Evolutionary conservation across 768 basidiomycete species (phyloP), one percentile per base, ranked within the genome.

Genomic region (Trametes meyenii): DNA sequence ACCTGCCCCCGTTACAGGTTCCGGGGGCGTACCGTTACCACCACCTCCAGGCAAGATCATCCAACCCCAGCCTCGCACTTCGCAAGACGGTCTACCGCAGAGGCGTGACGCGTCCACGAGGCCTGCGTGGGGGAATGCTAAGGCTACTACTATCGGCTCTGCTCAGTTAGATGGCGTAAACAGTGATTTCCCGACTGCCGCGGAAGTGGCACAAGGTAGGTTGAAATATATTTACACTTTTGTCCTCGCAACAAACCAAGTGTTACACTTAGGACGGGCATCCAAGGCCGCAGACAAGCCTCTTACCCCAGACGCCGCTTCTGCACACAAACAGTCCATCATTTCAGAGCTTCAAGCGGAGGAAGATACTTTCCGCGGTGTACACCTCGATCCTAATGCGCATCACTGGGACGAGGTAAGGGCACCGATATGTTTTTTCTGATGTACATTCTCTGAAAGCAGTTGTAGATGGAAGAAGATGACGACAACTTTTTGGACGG

Each of bases 341-440:
- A 75, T 86, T 54, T 88, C 94, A 70, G 91, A 92, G 67, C 76
- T 88, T 40, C 75, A 86, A 55, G 89, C 94, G 71, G 91, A 93
- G 68, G 88, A 95, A 7, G 96, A 97, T 73, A 90, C 95, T 0
- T 99, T 99, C 76, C 84, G 95, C 40, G 96, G 96, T 0, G 88
- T 94, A 0, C 95, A 98, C 73, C 77, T 98, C 49, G 89, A 97
- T 75, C 92, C 95, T 50, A 96, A 96, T 68, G 87, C 91, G 3
- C 91, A 94, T 71, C 95, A 98, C 71, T 99, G 97, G 97, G 97
- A 98, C 67, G 95, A 97, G 83, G 96, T 98, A 64, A 63, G 90
- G 67, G 16, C 61, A 38, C 3, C 12, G 45, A 65, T 8, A 60
- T 46, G 48, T 39, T 8, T 40, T 19, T 13, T 29, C n/a, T 50